These are phyloP conservation scores for Aureobasidium sp. DNA, from an alignment of 2,329 filamentous ascomycete genomes.

Conservation along the genomic window DNA sequence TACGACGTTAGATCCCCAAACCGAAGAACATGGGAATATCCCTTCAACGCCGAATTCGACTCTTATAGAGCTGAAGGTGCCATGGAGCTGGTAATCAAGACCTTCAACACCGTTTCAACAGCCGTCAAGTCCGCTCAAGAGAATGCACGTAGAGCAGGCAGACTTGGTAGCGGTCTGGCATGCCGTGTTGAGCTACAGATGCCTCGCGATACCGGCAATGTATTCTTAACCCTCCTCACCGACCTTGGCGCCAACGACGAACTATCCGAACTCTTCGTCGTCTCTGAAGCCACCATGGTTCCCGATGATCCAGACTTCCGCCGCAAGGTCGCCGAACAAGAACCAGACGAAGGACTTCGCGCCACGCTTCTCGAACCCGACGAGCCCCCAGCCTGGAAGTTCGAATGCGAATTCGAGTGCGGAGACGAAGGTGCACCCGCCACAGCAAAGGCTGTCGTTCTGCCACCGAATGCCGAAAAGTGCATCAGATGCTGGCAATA, in stretches of 20 bases:
- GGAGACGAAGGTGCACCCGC: slow-evolving; percentile 21
- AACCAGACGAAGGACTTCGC: slow-evolving; percentile 17
- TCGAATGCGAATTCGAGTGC: slow-evolving; percentile 36
- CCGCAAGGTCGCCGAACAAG: slow-evolving; percentile 14
- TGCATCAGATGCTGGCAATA: slow-evolving; percentile 89
- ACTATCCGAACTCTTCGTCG: slow-evolving; percentile 37
- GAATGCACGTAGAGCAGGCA: slow-evolving; percentile 60
- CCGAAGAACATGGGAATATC: slow-evolving; percentile 21
- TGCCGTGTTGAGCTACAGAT: slow-evolving; percentile 56
- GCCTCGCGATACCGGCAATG: slow-evolving; percentile 15
- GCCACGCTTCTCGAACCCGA: slow-evolving; percentile 16
- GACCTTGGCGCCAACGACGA: slow-evolving; percentile 24
- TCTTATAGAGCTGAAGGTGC: background rate
- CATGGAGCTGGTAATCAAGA: slow-evolving; percentile 38
- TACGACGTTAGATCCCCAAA: slow-evolving; percentile 25
- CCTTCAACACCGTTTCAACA: slow-evolving; percentile 46
- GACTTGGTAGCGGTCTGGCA: slow-evolving; percentile 74
- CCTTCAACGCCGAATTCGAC: slow-evolving; percentile 20
- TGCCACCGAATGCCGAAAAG: slow-evolving; percentile 53
- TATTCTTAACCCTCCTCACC: slow-evolving; percentile 10
- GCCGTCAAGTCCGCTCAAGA: slow-evolving; percentile 74
- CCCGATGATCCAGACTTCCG: slow-evolving; percentile 14
- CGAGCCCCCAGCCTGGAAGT: slow-evolving; percentile 33
- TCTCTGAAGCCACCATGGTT: slow-evolving; percentile 31
- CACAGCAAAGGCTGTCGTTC: slow-evolving; percentile 23